Evolutionary conservation across 495 filamentous ascomycete species (phyloP).

Genomic region (Aspergillus olivimuriae): DNA sequence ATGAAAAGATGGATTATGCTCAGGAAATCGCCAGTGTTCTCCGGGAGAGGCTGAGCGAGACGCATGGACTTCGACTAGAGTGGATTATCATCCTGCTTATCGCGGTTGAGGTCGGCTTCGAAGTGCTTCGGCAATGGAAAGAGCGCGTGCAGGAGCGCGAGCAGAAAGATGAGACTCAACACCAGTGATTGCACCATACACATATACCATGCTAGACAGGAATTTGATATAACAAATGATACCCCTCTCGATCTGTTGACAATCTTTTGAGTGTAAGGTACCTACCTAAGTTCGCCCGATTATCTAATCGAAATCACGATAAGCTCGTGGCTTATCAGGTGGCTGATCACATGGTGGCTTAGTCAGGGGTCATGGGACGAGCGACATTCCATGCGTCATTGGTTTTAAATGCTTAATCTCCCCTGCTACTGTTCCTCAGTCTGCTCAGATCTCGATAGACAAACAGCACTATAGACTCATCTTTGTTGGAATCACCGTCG

Average conservation of each 20-base stretch:
- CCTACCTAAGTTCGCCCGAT: no score
- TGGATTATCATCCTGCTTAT: constrained; percentile 97
- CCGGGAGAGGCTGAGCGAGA: constrained; percentile 82
- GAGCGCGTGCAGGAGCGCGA: constrained; percentile 44
- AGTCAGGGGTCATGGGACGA: constrained; percentile 1
- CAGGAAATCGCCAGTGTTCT: constrained; percentile 90
- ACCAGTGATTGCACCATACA: neutral
- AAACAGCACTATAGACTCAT: neutral
- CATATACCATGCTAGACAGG: no score
- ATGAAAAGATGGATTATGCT: constrained; percentile 97
- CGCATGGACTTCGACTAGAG: constrained; percentile 79
- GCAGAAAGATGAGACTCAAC: constrained; percentile 19
- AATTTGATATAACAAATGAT: constrained; percentile 7
- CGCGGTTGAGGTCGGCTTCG: constrained; percentile 78
- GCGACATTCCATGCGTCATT: neutral
- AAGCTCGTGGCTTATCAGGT: constrained; percentile 1
- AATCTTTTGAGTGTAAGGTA: neutral
- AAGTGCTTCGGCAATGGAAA: constrained; percentile 55
- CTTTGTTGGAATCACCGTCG: neutral
- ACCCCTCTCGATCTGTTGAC: constrained; percentile 11
- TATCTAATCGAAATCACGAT: neutral
- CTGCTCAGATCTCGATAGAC: neutral
- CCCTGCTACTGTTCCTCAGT: neutral
- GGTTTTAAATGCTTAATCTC: neutral
- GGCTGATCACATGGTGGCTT: neutral